Base-by-base conservation (phyloP, 441 rosid species). In the Gossypium aridum region DNA sequence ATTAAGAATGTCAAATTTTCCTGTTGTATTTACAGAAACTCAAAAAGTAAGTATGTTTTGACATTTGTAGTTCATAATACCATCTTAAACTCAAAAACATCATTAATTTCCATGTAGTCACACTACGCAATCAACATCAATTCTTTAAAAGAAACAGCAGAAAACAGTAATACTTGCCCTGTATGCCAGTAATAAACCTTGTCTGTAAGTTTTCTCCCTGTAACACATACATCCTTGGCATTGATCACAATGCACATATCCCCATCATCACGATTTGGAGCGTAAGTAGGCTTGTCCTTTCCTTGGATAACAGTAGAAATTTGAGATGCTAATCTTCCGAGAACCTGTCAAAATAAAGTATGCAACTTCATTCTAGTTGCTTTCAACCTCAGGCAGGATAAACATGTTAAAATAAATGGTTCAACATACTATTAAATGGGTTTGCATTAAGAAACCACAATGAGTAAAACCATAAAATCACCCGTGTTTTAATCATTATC, bases 161-260 rank as follows among this genome's bases (percentile, higher is more conserved):
- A 64, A 64, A 16, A 69, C 51, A 71, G 12, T 49, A 62, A 39
- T 76, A 85, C 93, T 90, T 87, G 84, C 98, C 99, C 98, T 5
- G 99, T 96, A 80, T 96, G 99, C 96, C 97, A 88, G 83, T 78
- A 86, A 76, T 97, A 97, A 81, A 94, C 80, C 83, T 97, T 97
- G 83, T 97, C 90, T 0, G 96, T 97, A 85, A 97, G 87, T 81
- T 97, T 97, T 82, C 98, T 89, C 76, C 98, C 99, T 0, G 98
- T 94, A 72, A 96, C 88, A 77, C 87, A 79, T 1, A 97, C 76
- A 75, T 94, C 97, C 84, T 89, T 97, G 20, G 98, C 98, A 87
- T 97, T 94, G 78, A 96, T 85, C 82, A 96, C 97, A 75, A 96
- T 82, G 82, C 98, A 97, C 90, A 94, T 89, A 78, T 97, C 99